Percentiles rank a stretch among this genome's conserved stretches.
Conservation (phyloP, 306 rosid genomes). For the Purshia tridentata region DNA sequence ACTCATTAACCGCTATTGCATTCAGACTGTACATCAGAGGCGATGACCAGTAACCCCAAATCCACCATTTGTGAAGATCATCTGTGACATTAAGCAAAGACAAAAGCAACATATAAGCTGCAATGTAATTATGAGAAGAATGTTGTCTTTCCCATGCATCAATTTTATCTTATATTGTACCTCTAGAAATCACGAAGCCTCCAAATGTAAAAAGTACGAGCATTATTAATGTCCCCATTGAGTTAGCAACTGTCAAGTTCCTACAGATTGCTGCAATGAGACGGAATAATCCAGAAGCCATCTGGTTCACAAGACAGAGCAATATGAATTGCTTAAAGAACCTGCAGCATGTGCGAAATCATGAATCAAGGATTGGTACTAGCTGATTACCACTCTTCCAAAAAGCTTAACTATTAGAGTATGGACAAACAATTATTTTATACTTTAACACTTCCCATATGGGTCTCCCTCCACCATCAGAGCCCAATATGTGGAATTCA, state of each 20-base stretch:
- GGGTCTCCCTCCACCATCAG: background rate
- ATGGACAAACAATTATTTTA: too few relatives aligned
- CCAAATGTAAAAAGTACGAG: conserved; percentile 47
- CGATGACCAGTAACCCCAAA: conserved; percentile 77
- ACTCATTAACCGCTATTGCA: conserved; percentile 65
- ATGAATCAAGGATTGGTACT: background rate
- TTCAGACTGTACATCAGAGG: conserved; percentile 71
- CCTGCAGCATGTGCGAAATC: conserved; percentile 36
- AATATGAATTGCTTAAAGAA: conserved; percentile 54
- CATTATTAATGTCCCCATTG: conserved; percentile 56
- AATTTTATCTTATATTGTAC: conserved; percentile 21
- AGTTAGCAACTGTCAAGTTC: conserved; percentile 50
- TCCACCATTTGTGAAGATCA: conserved; percentile 60
- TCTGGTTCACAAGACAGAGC: conserved; percentile 47
- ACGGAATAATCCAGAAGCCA: conserved; percentile 67
- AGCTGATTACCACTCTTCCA: too few relatives aligned
- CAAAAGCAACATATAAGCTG: conserved; percentile 8
- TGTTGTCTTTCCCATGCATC: background rate
- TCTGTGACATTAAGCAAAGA: conserved; percentile 31
- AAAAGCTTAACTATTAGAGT: too few relatives aligned
- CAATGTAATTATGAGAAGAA: background rate
- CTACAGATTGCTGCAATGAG: conserved; percentile 49
- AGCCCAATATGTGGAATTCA: too few relatives aligned
- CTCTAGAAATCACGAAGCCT: conserved; percentile 70
- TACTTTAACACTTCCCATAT: too few relatives aligned